Base-by-base conservation (phyloP, 2,329 filamentous ascomycete genomes). In the Aureobasidium sp. region DNA sequence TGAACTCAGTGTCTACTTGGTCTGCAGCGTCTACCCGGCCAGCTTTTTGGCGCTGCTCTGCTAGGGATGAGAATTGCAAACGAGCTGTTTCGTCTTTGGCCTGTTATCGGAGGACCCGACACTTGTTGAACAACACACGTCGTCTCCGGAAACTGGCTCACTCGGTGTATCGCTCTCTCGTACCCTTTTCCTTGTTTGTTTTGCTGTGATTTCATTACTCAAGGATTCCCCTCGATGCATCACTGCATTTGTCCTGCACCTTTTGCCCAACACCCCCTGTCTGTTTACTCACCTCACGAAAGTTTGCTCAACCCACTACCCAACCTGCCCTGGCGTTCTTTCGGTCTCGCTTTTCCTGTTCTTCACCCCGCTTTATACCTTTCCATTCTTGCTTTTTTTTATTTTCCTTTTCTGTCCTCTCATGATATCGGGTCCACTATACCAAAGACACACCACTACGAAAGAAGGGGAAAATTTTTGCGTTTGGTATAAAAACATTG, bases 351-450 rank as follows among this genome's bases (percentile, higher is more conserved):
- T 41, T 17, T 48, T 34, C 41, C 41, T 41, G 31, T 52, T 49
- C 48, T 48, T 37, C 41, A 42, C 34, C 44, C 51, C 37, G 48
- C 48, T 55, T 51, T 57, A 42, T 57, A 48, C 51, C 51, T 52
- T 51, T 48, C 42, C 17, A 49, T 61, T 44, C 42, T 37, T 62
- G 52, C 9, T 51, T 53, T 63, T 53, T 41, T 49, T 45, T 57
- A 22, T 55, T 55, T 34, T 44, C 39, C 25, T 56, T 44, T 44
- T 29, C 39, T 34, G 52, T 56, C 51, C 52, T 51, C 34, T 57
- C 49, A 62, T 49, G 60, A 48, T 31, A 49, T 49, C 31, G 44
- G 56, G 22, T 56, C 25, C 22, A 44, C 39, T 58, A 59, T 49
- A 59, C 56, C 56, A 59, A 49, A 47, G 42, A 45, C n/a, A 22